Base-by-base conservation (phyloP, 495 filamentous ascomycete species). In the Penicillium chermesinum region DNA sequence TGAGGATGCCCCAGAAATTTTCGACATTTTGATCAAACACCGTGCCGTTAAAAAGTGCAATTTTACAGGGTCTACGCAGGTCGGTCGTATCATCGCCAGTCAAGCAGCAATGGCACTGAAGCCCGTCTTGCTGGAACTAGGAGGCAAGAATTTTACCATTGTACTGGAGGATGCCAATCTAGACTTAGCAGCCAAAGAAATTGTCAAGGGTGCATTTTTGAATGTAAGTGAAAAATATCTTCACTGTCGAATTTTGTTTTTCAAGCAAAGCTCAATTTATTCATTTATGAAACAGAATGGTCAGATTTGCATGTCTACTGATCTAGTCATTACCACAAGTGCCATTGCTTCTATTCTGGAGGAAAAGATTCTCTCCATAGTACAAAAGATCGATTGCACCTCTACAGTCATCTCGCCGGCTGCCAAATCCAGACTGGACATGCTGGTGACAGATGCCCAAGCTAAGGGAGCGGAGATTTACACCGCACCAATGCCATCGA, bases 261-360 rank as follows among this genome's bases (percentile, higher is more conserved):
- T n/a, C n/a, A 37, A 59, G 19, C 63, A 72, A 39, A 76, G 74
- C 54, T 70, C 72, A 0, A 73, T 3, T 80, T 80, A 32, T 34
- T 17, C 8, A 9, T n/a, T 17, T 20, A 1, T 35, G 15, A n/a
- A n/a, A n/a, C 19, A 49, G 15, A 20, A 73, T 25, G 87, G 87
- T 1, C 87, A 91, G 63, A 78, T 88, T 35, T 91, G 87, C 69
- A 87, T 91, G 85, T 71, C 77, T 3, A 90, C 86, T 0, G 88
- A 91, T 64, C 76, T 81, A 13, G 83, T 91, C 56, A 65, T 90
- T 22, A 81, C 89, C 16, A 36, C 40, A 20, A 34, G 36, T 7
- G 30, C 17, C 27, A 52, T 74, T 17, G 30, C n/a, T 13, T n/a
- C n/a, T n/a, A n/a, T n/a, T n/a, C n/a, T n/a, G n/a, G 12, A 36